These are phyloP conservation scores for Aspergillus bertholletiae DNA, from an alignment of 495 filamentous ascomycete species.

Conservation along the genomic window DNA sequence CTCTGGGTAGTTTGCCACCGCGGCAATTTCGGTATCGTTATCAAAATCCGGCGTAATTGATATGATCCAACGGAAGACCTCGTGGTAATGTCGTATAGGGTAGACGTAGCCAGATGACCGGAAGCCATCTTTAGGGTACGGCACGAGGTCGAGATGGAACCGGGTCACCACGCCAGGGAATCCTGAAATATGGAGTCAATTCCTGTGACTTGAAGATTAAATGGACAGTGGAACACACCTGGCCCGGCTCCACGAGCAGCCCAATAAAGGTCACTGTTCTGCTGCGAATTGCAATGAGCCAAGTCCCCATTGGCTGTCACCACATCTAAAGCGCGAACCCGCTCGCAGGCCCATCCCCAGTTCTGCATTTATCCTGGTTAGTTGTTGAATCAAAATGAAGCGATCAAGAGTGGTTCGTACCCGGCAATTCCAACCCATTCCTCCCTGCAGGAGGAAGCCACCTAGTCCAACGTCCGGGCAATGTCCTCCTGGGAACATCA, in stretches of 20 bases:
- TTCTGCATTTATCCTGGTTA: too few relatives aligned
- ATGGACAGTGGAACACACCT: too few relatives aligned
- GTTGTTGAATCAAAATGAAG: too few relatives aligned
- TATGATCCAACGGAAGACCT: constrained; percentile 41
- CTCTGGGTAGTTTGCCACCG: constrained; percentile 28
- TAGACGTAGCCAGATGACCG: constrained; percentile 44
- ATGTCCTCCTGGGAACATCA: constrained; percentile 51
- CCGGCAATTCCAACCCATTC: constrained; percentile 55
- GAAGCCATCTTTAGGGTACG: constrained; percentile 24
- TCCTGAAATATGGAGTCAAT: too few relatives aligned
- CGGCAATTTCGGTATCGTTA: constrained; percentile 39
- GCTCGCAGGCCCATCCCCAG: constrained; percentile 55
- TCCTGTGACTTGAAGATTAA: too few relatives aligned
- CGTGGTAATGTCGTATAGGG: constrained; percentile 33
- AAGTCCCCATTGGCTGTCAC: constrained; percentile 42
- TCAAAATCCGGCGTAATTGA: constrained; percentile 34
- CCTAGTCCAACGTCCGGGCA: constrained; percentile 56
- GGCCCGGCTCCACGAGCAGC: constrained; percentile 50
- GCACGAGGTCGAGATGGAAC: constrained; percentile 40
- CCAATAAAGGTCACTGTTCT: constrained; percentile 49
- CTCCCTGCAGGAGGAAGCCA: constrained; percentile 52
- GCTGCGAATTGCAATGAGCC: constrained; percentile 33
- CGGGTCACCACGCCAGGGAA: constrained; percentile 48
- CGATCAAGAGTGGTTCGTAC: too few relatives aligned
- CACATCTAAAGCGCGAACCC: constrained; percentile 44